Percentiles rank a stretch among this genome's conserved stretches.
phyloP scores from a whole-genome alignment of 768 basidiomycete genomes.

The Podaxis sp. region DNA sequence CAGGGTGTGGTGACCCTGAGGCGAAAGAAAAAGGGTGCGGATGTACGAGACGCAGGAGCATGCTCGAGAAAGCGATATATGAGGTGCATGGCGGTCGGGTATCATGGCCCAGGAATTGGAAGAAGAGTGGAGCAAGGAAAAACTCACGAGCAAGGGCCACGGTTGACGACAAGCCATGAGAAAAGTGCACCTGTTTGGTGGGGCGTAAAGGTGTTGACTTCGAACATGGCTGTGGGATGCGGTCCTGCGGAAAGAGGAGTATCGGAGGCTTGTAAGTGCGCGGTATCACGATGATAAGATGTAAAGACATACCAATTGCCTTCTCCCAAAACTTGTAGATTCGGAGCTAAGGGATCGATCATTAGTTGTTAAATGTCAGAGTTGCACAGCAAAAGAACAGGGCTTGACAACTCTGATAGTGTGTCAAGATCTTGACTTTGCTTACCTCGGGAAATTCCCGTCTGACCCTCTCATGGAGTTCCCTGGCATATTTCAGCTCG shows the following conservation, averaged over 20 bases:
- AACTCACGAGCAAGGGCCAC: conserved; percentile 68
- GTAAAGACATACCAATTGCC: conserved; percentile 44
- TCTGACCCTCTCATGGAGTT: conserved; percentile 54
- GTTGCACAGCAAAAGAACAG: not conserved
- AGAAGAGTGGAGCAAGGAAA: not conserved
- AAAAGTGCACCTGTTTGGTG: conserved; percentile 69
- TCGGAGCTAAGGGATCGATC: conserved; percentile 38
- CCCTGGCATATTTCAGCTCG: conserved; percentile 44
- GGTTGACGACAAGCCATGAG: conserved; percentile 61
- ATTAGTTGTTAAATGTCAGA: conserved; percentile 5
- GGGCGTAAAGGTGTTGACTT: conserved; percentile 62
- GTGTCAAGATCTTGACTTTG: not conserved
- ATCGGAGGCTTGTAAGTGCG: not conserved
- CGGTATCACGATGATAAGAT: not conserved
- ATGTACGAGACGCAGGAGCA: not conserved
- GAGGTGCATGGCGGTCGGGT: not conserved
- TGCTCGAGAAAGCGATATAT: not conserved
- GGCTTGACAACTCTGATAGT: not conserved
- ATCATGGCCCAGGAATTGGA: not conserved
- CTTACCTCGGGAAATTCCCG: conserved; percentile 67
- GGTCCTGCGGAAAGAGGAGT: conserved; percentile 35
- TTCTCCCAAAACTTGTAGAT: conserved; percentile 61
- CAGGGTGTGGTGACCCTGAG: not conserved
- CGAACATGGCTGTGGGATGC: conserved; percentile 69
- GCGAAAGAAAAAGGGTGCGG: not conserved